A percentile compares a stretch with the other conserved stretches of the same genome.
These are phyloP conservation scores for Endothia cerciana DNA, from an alignment of 2,329 filamentous ascomycete species.

Conservation along the genomic window DNA sequence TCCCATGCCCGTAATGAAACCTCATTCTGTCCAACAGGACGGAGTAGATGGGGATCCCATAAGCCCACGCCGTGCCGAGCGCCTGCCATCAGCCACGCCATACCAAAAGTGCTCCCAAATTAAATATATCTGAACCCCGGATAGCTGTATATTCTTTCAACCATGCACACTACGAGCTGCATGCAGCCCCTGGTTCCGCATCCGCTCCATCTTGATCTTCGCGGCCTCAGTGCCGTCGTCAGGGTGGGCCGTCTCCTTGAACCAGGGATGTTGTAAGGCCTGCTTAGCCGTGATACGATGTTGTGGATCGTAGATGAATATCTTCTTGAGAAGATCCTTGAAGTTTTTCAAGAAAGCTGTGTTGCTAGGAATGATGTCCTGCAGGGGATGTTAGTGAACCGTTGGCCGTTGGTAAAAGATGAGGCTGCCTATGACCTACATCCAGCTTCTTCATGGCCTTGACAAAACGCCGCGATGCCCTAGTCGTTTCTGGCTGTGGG, in stretches of 20 bases:
- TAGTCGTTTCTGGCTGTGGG: slow-evolving; percentile 64
- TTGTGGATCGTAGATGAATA: slow-evolving; percentile 69
- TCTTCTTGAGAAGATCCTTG: slow-evolving; percentile 65
- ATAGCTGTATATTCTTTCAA: slow-evolving; percentile 24
- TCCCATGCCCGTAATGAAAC: slow-evolving; percentile 13
- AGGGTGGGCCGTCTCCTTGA: slow-evolving; percentile 63
- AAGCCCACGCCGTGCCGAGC: slow-evolving; percentile 22
- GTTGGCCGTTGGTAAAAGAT: slow-evolving; percentile 18
- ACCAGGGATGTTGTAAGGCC: slow-evolving; percentile 70
- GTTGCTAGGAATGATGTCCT: slow-evolving; percentile 68
- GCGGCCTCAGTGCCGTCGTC: slow-evolving; percentile 72
- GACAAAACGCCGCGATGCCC: slow-evolving; percentile 68
- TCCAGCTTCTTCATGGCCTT: slow-evolving; percentile 72
- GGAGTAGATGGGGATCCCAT: slow-evolving; percentile 20
- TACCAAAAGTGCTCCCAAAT: slow-evolving; percentile 18
- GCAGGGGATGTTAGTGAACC: slow-evolving; percentile 30
- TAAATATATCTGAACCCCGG: slow-evolving; percentile 21
- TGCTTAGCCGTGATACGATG: slow-evolving; percentile 69
- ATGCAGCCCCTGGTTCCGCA: slow-evolving; percentile 44
- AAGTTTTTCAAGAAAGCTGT: slow-evolving; percentile 65
- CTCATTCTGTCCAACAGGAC: slow-evolving; percentile 25
- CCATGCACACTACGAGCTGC: slow-evolving; percentile 28
- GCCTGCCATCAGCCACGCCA: slow-evolving; percentile 18
- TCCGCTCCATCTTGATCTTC: slow-evolving; percentile 62
- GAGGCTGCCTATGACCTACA: slow-evolving; percentile 47